These are phyloP conservation scores for Colletotrichum magnum DNA, from an alignment of 2,329 filamentous ascomycete species.

Conservation along the genomic window DNA sequence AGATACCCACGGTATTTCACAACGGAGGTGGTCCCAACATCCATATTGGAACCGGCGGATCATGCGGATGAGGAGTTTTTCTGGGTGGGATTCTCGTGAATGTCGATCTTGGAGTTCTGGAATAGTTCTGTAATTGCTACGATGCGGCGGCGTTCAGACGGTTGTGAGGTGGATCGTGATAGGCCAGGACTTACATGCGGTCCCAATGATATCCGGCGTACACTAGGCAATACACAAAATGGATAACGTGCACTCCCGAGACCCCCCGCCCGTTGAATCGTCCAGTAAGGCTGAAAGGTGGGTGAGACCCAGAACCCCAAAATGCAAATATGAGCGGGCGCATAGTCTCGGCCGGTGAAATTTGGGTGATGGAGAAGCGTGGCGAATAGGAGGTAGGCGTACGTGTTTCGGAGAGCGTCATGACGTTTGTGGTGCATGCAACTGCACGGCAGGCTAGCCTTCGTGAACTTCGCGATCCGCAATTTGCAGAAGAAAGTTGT, in stretches of 20 bases:
- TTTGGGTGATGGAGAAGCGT: slow-evolving; percentile 10
- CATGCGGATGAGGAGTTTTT: slow-evolving; percentile 15
- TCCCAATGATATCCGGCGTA: slow-evolving; percentile 13
- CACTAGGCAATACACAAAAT: slow-evolving; percentile 19
- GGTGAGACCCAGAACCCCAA: slow-evolving; percentile 19
- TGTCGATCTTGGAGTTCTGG: slow-evolving; percentile 34
- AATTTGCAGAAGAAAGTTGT: slow-evolving; percentile 36
- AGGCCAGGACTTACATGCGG: slow-evolving; percentile 21
- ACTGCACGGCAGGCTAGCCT: slow-evolving; percentile 18
- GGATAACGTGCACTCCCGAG: slow-evolving; percentile 19
- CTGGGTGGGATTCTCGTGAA: slow-evolving; percentile 8
- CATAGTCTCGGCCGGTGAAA: slow-evolving; percentile 27
- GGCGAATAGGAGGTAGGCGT: slow-evolving; percentile 29
- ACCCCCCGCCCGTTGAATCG: slow-evolving; percentile 15
- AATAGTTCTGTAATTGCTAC: slow-evolving; percentile 31
- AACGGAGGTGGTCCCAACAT: slow-evolving; percentile 50
- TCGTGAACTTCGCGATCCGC: slow-evolving; percentile 31
- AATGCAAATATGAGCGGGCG: slow-evolving; percentile 2
- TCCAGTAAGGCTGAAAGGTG: slow-evolving; percentile 34
- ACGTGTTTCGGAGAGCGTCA: slow-evolving; percentile 38
- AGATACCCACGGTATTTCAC: slow-evolving; percentile 70
- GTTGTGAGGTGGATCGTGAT: slow-evolving; percentile 14
- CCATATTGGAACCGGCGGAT: slow-evolving; percentile 45
- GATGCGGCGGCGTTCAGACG: slow-evolving; percentile 41
- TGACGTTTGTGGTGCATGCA: slow-evolving; percentile 36